phyloP scores from a whole-genome alignment of 257 asterid genomes.

The Nicotiana attenuata region DNA sequence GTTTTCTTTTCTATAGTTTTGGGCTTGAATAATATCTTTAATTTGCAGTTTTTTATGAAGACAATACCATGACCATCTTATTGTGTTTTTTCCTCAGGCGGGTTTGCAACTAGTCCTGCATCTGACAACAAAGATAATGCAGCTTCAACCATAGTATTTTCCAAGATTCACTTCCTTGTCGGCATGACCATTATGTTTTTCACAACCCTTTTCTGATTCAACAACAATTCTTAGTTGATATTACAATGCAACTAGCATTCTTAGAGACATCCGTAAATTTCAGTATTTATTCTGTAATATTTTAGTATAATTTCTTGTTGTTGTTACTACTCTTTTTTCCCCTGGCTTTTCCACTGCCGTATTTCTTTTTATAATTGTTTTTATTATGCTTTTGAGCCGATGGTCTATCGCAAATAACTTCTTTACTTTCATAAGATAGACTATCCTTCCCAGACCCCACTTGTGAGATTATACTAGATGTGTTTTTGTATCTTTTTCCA shows the following conservation, averaged over 20 bases:
- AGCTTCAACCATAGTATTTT: not conserved
- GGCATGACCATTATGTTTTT: not conserved
- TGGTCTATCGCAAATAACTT: too few species aligned
- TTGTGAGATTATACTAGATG: too few species aligned
- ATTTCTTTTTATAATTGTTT: too few species aligned
- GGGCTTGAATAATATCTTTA: too few species aligned
- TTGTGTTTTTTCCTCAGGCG: not conserved
- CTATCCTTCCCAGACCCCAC: too few species aligned
- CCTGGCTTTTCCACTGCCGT: too few species aligned
- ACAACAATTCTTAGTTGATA: not conserved
- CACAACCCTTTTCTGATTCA: not conserved
- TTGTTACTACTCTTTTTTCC: too few species aligned
- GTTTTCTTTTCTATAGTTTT: too few species aligned
- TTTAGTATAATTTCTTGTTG: too few species aligned
- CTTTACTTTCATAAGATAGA: too few species aligned
- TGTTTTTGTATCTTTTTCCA: not conserved
- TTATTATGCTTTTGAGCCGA: too few species aligned
- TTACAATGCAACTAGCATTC: not conserved
- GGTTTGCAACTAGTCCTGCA: not conserved
- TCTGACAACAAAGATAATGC: constrained; percentile 2
- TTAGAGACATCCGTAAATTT: not conserved
- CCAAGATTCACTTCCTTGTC: not conserved
- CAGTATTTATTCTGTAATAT: not conserved
- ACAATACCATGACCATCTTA: not conserved
- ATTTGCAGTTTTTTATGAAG: too few species aligned